A percentile compares a stretch with the other conserved stretches of the same genome.
These are phyloP conservation scores for Novymonas esmeraldas DNA, from an alignment of 208 protist species.

Conservation along the genomic window DNA sequence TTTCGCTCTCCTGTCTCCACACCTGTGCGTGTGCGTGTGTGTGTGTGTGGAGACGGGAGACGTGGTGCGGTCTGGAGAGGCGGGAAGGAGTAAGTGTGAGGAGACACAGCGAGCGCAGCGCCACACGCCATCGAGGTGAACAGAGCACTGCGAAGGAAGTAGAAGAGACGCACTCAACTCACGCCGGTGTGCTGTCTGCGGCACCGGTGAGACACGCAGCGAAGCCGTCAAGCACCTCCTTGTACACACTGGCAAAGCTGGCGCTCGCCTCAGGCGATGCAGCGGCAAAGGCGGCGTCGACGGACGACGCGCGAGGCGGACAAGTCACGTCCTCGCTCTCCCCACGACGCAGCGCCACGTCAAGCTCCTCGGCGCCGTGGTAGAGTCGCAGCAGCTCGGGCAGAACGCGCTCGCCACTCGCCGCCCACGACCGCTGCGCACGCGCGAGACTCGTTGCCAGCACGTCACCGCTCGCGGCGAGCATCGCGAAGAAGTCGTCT, in stretches of 20 bases:
- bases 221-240: slow-evolving; percentile 12
- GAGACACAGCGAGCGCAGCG: no score
- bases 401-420: slow-evolving; percentile 6
- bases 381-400: slow-evolving; percentile 28
- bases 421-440: slow-evolving; percentile 11
- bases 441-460: slow-evolving; percentile 18
- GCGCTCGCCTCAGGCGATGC: neutral
- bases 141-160: neutral
- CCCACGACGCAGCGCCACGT: slow-evolving; percentile 1
- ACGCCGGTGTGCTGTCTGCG: neutral
- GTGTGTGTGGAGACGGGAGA: no score
- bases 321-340: neutral
- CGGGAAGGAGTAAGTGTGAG: no score
- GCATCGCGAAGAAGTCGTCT: slow-evolving; percentile 6
- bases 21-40: no score
- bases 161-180: neutral
- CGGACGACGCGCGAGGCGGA: neutral
- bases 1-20: no score
- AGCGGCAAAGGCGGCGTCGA: neutral
- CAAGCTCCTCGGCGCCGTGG: neutral
- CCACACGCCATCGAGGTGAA: no score
- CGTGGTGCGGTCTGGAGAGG: no score
- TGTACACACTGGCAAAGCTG: slow-evolving; percentile 2
- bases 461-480: slow-evolving; percentile 22
- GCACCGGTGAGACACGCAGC: neutral